A percentile compares a stretch with the other conserved stretches of the same genome.
phyloP scores from a whole-genome alignment of 192 early-diverging fungal species.

The Dispira parvispora region DNA sequence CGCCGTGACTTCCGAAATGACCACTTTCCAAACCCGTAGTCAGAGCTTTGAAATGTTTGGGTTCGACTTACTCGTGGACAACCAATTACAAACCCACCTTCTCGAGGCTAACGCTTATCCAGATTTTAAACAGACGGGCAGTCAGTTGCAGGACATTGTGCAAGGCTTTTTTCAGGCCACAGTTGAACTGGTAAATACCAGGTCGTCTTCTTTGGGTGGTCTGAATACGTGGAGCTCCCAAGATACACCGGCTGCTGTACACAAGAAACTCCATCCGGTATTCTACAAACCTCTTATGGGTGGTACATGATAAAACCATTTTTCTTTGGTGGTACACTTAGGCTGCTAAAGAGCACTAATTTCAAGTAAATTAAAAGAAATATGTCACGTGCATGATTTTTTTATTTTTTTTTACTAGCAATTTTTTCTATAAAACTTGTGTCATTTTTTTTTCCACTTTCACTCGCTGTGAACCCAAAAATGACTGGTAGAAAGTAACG shows the following conservation, averaged over 20 bases:
- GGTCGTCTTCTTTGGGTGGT: background rate
- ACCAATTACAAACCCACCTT: constrained; percentile 28
- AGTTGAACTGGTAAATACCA: background rate
- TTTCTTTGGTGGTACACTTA: too few relatives aligned
- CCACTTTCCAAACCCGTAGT: constrained; percentile 40
- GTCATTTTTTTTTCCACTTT: too few relatives aligned
- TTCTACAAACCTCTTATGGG: background rate
- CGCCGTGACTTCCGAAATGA: constrained; percentile 37
- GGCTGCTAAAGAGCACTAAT: too few relatives aligned
- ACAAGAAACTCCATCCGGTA: background rate
- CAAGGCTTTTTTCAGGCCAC: constrained; percentile 40
- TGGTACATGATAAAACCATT: background rate
- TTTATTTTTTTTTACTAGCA: too few relatives aligned
- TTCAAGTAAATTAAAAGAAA: too few relatives aligned
- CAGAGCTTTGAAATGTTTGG: constrained; percentile 53
- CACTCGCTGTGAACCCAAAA: too few relatives aligned
- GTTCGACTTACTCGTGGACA: constrained; percentile 45
- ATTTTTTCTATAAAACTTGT: too few relatives aligned
- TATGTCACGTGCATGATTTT: too few relatives aligned
- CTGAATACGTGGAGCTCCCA: background rate
- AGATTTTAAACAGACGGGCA: constrained; percentile 51
- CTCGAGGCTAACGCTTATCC: constrained; percentile 52
- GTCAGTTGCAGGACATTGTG: constrained; percentile 28
- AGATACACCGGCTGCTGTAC: background rate
- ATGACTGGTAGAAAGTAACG: too few relatives aligned